phyloP scores from a whole-genome alignment of 1,284 basidiomycete species.

The Rhodotorula sp. region DNA sequence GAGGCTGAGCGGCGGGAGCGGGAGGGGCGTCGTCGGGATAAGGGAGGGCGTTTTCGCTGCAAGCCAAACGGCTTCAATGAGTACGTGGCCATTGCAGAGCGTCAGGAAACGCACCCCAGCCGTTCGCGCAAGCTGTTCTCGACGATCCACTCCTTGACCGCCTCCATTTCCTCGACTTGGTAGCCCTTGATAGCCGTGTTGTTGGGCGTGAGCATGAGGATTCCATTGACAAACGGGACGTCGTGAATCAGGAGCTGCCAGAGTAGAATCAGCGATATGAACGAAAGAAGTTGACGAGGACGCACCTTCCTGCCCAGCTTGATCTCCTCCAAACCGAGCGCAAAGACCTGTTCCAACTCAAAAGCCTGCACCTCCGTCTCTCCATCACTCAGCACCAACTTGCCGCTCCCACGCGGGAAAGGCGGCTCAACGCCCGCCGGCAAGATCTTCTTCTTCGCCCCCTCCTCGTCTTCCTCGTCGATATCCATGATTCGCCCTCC shows the following conservation, averaged over 20 bases:
- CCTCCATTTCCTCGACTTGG: conserved; percentile 36
- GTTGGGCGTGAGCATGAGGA: conserved; percentile 33
- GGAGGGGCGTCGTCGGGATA: neutral
- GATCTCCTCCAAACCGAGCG: conserved; percentile 29
- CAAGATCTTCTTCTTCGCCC: conserved; percentile 20
- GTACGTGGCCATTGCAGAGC: neutral
- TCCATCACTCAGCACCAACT: conserved; percentile 33
- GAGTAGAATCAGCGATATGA: neutral
- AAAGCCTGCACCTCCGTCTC: conserved; percentile 20
- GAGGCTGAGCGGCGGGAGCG: neutral
- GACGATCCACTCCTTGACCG: conserved; percentile 18
- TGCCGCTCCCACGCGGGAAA: conserved; percentile 33
- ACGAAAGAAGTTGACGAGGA: neutral
- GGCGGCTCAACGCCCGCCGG: neutral
- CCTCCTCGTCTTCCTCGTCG: conserved; percentile 12
- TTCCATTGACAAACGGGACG: conserved; percentile 26
- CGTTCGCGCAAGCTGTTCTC: conserved; percentile 25
- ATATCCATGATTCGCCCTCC: conserved; percentile 17
- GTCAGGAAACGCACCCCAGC: conserved; percentile 15
- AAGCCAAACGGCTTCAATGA: too few relatives aligned
- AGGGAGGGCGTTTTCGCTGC: conserved; percentile 15
- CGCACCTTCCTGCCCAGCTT: conserved; percentile 38
- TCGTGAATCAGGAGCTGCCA: conserved; percentile 31
- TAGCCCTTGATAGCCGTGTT: conserved; percentile 38
- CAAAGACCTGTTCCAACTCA: conserved; percentile 26